phyloP scores from a whole-genome alignment of 2,329 filamentous ascomycete genomes.

The Escovopsis weberi region DNA sequence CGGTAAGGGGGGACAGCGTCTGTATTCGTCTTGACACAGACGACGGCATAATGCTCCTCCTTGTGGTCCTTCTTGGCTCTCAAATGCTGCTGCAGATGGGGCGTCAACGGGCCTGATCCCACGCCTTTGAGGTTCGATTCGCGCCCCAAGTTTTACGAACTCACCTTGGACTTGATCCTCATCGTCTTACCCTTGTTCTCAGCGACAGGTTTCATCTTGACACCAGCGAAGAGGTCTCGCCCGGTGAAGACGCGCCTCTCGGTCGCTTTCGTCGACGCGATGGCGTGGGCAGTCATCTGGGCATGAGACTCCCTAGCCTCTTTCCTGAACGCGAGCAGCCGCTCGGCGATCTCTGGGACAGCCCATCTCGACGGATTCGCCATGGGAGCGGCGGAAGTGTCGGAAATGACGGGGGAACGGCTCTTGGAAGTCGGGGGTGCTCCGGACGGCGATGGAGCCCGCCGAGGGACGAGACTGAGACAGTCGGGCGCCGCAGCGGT shows the following conservation, averaged over 20 bases:
- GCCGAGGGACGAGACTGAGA: too few relatives aligned
- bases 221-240: conserved; percentile 32
- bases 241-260: conserved; percentile 26
- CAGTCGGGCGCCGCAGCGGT: too few relatives aligned
- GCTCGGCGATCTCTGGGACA: conserved; percentile 25
- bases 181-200: conserved; percentile 26
- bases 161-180: conserved; percentile 37
- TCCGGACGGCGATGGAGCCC: conserved; percentile 3
- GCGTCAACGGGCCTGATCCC: conserved; percentile 7
- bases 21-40: conserved; percentile 34
- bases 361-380: conserved; percentile 23
- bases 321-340: conserved; percentile 24
- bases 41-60: conserved; percentile 25
- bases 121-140: background rate
- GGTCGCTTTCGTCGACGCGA: conserved; percentile 28
- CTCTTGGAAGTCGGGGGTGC: conserved; percentile 2
- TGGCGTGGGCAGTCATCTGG: conserved; percentile 28
- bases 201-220: conserved; percentile 22
- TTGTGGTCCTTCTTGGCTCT: conserved; percentile 30
- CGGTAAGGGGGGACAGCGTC: conserved; percentile 42
- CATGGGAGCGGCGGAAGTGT: conserved; percentile 7
- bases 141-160: conserved; percentile 1
- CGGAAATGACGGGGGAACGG: too few relatives aligned
- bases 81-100: conserved; percentile 24
- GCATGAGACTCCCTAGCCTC: conserved; percentile 32